Evolutionary conservation across 805 yeast species (phyloP), one percentile per base, ranked within the genome.

Genomic region (Ogataea henricii): DNA sequence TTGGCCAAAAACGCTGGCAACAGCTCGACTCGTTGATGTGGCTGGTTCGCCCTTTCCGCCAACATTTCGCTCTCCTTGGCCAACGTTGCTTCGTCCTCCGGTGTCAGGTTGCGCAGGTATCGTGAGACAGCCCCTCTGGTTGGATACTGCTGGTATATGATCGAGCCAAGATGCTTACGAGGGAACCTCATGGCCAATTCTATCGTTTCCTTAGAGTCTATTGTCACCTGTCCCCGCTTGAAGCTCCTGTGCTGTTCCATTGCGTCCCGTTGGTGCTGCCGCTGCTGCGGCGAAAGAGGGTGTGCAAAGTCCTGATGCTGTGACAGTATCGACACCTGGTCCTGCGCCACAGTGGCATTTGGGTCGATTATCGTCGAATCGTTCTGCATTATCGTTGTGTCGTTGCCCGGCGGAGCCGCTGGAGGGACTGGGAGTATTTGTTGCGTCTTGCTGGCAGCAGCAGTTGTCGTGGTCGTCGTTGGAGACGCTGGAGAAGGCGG

Each of bases 101-200:
- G 55, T 0, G 40, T 33, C 20, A 61, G 35, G 38, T 58, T 54
- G 18, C 48, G 42, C 30, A 64, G 49, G 27, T 48, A 53, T 40
- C 65, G 29, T 4, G 47, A 45, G 13, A 58, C 50, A 3, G 77
- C 68, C 1, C 66, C 62, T 67, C 70, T 68, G 0, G 85, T 80
- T 12, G 84, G 82, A 17, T 74, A 72, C 7, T 81, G 78, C 37
- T 74, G 76, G 60, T 88, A 87, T 0, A 83, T 62, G 3, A 84
- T 63, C 1, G 80, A 69, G 0, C 88, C 88, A 8, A 85, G 64
- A 49, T 73, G 67, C 30, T 63, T 65, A 34, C 81, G 63, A 25
- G 76, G 74, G 54, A 79, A 77, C 46, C 62, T 56, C 3, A 66
- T 53, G 1, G 77, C 77, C 21, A 63, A 62, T 13, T 62, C 64